A percentile compares a stretch with the other conserved stretches of the same genome.
These are phyloP conservation scores for Caryopteris hybrid DNA, from an alignment of 305 asterid genomes.

Conservation along the genomic window DNA sequence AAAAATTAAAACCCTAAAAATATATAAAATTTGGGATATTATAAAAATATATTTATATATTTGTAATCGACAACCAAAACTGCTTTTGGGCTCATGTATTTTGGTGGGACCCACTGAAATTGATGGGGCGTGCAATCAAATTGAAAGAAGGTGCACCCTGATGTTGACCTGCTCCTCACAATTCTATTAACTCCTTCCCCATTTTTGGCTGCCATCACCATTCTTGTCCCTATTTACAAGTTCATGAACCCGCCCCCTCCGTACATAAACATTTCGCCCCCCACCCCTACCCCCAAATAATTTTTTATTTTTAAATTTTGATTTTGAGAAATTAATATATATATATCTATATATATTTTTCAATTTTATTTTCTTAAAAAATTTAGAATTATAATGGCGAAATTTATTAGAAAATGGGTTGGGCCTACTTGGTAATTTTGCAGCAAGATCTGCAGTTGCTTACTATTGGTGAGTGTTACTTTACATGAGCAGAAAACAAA, in stretches of 20 bases:
- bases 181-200: too few relatives aligned
- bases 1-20: too few relatives aligned
- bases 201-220: slow-evolving; percentile 11
- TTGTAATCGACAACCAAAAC: too few relatives aligned
- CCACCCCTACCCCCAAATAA: too few relatives aligned
- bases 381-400: too few relatives aligned
- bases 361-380: too few relatives aligned
- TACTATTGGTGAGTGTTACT: slow-evolving; percentile 25
- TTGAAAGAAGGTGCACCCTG: slow-evolving; percentile 19
- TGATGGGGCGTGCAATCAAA: slow-evolving; percentile 25
- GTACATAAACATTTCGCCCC: slow-evolving; percentile 25
- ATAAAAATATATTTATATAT: too few relatives aligned
- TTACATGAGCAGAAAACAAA: slow-evolving; percentile 7
- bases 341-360: too few relatives aligned
- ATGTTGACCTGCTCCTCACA: neutral
- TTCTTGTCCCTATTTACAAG: neutral
- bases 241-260: slow-evolving; percentile 34
- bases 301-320: too few relatives aligned
- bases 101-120: slow-evolving; percentile 4
- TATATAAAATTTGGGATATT: too few relatives aligned
- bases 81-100: neutral
- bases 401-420: neutral
- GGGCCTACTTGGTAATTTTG: slow-evolving; percentile 17
- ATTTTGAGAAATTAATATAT: too few relatives aligned
- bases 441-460: neutral